Conservation (phyloP, 129 eudicot genomes). For the Tagetes erecta region DNA sequence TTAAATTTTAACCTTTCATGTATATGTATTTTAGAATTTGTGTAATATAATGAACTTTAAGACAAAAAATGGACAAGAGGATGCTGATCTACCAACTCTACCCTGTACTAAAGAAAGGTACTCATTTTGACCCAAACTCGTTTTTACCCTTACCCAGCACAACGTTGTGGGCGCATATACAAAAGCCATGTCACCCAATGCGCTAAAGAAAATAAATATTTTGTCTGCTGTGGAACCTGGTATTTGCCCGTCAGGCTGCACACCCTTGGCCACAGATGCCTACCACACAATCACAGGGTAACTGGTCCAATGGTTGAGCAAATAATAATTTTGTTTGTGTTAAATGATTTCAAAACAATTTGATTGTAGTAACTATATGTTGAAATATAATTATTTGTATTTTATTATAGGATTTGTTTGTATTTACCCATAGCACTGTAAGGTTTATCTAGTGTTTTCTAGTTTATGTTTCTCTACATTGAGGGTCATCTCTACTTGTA, state of each 20-base stretch:
- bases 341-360: not conserved
- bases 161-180: slow-evolving; percentile 60
- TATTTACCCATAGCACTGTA: too few species aligned
- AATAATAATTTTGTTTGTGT: not conserved
- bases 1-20: not conserved
- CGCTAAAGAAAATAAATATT: slow-evolving; percentile 50
- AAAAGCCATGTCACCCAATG: slow-evolving; percentile 60
- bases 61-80: not conserved
- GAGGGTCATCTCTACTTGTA: too few species aligned
- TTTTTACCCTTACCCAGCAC: slow-evolving; percentile 16
- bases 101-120: not conserved
- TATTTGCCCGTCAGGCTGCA: slow-evolving; percentile 42
- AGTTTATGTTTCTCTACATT: too few species aligned
- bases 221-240: slow-evolving; percentile 37
- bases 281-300: slow-evolving; percentile 62
- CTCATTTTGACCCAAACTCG: not conserved
- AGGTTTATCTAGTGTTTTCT: too few species aligned
- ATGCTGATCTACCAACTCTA: not conserved
- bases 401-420: too few species aligned
- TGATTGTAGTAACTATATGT: not conserved
- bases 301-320: slow-evolving; percentile 24
- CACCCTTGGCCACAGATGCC: slow-evolving; percentile 42
- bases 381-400: too few species aligned
- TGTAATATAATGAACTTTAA: not conserved
- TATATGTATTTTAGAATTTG: not conserved